These are phyloP conservation scores for Phytophthora palmivora DNA, from an alignment of 352 stramenopile species.

Conservation along the genomic window DNA sequence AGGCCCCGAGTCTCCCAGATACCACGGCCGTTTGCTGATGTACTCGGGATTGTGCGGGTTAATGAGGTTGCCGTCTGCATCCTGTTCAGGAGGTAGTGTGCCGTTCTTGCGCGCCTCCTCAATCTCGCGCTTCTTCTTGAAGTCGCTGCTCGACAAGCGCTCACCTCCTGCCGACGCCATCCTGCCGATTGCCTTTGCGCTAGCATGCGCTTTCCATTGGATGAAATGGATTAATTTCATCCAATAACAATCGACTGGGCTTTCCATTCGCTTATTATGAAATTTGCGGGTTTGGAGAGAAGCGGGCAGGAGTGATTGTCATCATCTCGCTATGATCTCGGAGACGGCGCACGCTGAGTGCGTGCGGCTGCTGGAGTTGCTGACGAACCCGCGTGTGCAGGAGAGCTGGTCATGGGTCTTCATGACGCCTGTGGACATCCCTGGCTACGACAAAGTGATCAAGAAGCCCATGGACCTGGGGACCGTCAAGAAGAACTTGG, in stretches of 20 bases:
- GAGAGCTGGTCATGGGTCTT: conserved; percentile 91
- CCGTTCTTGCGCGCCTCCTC: conserved; percentile 92
- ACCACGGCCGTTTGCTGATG: conserved; percentile 99
- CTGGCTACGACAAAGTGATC: conserved; percentile 76
- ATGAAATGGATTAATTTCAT: conserved; percentile 9
- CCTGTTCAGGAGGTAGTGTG: conserved; percentile 86
- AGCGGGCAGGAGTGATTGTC: conserved; percentile 21
- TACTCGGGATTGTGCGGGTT: conserved; percentile 99
- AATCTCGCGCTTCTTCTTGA: conserved; percentile 90
- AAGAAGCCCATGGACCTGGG: conserved; percentile 88
- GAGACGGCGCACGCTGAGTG: conserved; percentile 78
- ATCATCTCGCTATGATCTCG: conserved; percentile 63
- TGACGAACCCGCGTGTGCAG: conserved; percentile 84
- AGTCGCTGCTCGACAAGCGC: conserved; percentile 79
- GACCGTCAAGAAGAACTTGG: conserved; percentile 79
- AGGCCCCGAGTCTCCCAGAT: conserved; percentile 94
- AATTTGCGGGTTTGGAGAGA: conserved; percentile 7
- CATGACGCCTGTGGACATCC: conserved; percentile 77
- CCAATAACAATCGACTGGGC: background rate
- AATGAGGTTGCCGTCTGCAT: conserved; percentile 96
- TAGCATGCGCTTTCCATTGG: conserved; percentile 16
- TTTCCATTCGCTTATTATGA: conserved; percentile 13
- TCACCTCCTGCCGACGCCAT: conserved; percentile 76
- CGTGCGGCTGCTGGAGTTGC: conserved; percentile 78
- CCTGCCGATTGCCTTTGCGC: conserved; percentile 2